phyloP scores from a whole-genome alignment of 2,329 filamentous ascomycete genomes.

The Magnaporthales sp. region DNA sequence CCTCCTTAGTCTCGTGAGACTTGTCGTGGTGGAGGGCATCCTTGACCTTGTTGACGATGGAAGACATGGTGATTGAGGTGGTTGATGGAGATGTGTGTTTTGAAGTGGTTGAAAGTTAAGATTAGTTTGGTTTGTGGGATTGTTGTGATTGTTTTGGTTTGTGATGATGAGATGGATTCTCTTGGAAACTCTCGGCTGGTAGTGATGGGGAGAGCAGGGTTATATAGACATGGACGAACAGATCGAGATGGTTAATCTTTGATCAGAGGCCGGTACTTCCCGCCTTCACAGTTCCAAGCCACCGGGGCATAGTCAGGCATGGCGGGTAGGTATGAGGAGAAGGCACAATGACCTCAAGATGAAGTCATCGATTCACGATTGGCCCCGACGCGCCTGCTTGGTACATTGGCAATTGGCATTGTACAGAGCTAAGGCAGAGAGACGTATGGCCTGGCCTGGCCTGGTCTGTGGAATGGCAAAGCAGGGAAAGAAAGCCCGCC shows the following conservation, averaged over 20 bases:
- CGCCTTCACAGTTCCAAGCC: neutral
- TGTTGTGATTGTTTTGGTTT: slow-evolving; percentile 7
- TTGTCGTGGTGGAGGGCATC: slow-evolving; percentile 40
- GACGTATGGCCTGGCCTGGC: neutral
- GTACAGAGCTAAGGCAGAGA: neutral
- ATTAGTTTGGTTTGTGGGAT: neutral
- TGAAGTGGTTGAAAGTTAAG: neutral
- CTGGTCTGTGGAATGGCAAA: neutral
- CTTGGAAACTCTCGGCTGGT: neutral
- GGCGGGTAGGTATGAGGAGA: neutral
- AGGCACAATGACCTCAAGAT: neutral
- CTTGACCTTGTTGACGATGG: slow-evolving; percentile 52
- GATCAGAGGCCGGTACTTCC: neutral
- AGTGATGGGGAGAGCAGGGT: neutral
- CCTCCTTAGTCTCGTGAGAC: slow-evolving; percentile 15
- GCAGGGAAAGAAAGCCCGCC: neutral
- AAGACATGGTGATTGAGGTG: slow-evolving; percentile 39
- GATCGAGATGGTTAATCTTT: neutral
- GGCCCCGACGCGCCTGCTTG: neutral
- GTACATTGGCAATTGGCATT: neutral
- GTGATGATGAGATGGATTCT: neutral
- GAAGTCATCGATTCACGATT: neutral
- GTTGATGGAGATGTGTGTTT: slow-evolving; percentile 3
- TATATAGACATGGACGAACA: neutral
- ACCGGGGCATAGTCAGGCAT: neutral